A percentile compares a stretch with the other conserved stretches of the same genome.
phyloP scores from a whole-genome alignment of 73 alveolate genomes.

The Paramecium sexaurelia region DNA sequence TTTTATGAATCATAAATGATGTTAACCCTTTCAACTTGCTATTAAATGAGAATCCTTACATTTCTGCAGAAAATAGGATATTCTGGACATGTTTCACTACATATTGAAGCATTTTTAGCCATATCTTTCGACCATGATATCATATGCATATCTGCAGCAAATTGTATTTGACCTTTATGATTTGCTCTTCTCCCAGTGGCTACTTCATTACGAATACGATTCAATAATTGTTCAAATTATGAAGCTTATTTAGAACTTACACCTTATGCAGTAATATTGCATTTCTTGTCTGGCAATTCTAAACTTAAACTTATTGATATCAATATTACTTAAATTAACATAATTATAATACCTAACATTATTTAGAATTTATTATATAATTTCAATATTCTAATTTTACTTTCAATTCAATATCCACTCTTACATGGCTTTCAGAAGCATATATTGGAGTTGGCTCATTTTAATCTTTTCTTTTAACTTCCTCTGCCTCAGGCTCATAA shows the following conservation, averaged over 20 bases:
- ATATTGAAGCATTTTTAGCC: neutral
- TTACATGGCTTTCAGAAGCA: neutral
- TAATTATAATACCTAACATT: neutral
- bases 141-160: slow-evolving; percentile 15
- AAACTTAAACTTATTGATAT: neutral
- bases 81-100: slow-evolving; percentile 11
- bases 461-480: neutral
- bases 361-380: neutral
- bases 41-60: neutral
- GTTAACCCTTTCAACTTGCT: neutral
- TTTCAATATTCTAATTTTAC: neutral
- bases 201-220: neutral
- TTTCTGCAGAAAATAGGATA: neutral
- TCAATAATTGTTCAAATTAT: neutral
- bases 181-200: slow-evolving; percentile 2
- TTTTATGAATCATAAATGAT: neutral
- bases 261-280: neutral
- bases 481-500: neutral
- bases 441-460: neutral
- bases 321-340: neutral
- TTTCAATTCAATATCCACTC: slow-evolving; percentile 12
- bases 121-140: neutral
- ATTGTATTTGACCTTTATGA: neutral
- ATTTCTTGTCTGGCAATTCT: neutral
- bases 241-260: neutral